A percentile compares a stretch with the other conserved stretches of the same genome.
phyloP scores from a whole-genome alignment of 2,329 filamentous ascomycete species.

The Penicillium sp. region DNA sequence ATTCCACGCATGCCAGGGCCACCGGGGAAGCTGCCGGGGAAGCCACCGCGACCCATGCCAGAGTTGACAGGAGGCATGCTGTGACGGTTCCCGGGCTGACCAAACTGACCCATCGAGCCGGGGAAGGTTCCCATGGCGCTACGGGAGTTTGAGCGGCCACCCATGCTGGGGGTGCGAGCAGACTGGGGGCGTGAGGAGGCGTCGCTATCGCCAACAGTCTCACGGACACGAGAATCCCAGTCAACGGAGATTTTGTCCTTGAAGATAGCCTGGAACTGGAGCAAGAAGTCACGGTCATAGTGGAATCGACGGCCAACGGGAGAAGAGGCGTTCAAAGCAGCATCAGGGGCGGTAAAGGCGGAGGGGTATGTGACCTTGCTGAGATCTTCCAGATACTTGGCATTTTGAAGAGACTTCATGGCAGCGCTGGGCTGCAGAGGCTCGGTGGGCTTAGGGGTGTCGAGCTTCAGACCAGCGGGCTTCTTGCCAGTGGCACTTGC shows the following conservation, averaged over 20 bases:
- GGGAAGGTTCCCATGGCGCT: conserved; percentile 44
- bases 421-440: conserved; percentile 90
- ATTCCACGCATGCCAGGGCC: conserved; percentile 62
- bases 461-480: conserved; percentile 83
- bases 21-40: conserved; percentile 57
- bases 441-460: conserved; percentile 82
- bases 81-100: conserved; percentile 42
- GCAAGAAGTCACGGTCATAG: conserved; percentile 91
- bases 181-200: conserved; percentile 61
- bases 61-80: conserved; percentile 73
- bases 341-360: conserved; percentile 84
- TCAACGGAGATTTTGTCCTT: conserved; percentile 94
- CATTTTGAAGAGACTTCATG: conserved; percentile 87
- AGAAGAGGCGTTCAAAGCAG: conserved; percentile 73
- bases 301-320: conserved; percentile 79
- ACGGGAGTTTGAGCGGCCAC: conserved; percentile 51
- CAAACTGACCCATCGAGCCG: conserved; percentile 67
- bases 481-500: conserved; percentile 64
- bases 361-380: conserved; percentile 77
- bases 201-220: conserved; percentile 73
- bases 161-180: conserved; percentile 49
- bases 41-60: conserved; percentile 50
- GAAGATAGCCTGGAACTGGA: conserved; percentile 95
- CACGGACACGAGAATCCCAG: conserved; percentile 85
- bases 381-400: conserved; percentile 79